A percentile compares a stretch with the other conserved stretches of the same genome.
phyloP scores from a whole-genome alignment of 2,329 filamentous ascomycete species.

The Aspergillus quadricinctus region DNA sequence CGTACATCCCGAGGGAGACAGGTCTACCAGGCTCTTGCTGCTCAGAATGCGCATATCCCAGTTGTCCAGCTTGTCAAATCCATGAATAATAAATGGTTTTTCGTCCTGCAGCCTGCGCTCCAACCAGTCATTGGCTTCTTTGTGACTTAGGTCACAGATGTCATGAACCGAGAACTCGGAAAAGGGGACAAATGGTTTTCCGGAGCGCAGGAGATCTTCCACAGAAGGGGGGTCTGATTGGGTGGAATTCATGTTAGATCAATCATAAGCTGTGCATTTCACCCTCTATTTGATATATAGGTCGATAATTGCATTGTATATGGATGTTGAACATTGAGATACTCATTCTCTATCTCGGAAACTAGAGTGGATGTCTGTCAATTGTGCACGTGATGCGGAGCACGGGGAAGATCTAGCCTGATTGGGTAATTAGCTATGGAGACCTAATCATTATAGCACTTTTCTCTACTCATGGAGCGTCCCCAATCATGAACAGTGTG shows the following conservation, averaged over 20 bases:
- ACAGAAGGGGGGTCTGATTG: slow-evolving; percentile 1
- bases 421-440: not conserved
- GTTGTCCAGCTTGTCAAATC: slow-evolving; percentile 27
- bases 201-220: slow-evolving; percentile 11
- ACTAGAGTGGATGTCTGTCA: not conserved
- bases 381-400: not conserved
- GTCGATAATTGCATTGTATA: not conserved
- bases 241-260: slow-evolving; percentile 6
- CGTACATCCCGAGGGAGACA: slow-evolving; percentile 32
- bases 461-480: not conserved
- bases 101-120: slow-evolving; percentile 26
- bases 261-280: not conserved
- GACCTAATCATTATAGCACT: not conserved
- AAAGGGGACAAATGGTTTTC: slow-evolving; percentile 15
- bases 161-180: slow-evolving; percentile 16
- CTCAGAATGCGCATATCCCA: slow-evolving; percentile 25
- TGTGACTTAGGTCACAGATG: slow-evolving; percentile 2
- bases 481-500: no score
- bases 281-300: not conserved
- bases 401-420: not conserved
- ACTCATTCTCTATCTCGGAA: not conserved
- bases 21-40: slow-evolving; percentile 27
- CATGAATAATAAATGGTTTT: slow-evolving; percentile 31
- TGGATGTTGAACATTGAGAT: not conserved
- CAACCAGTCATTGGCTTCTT: slow-evolving; percentile 22